Evolutionary conservation across 495 filamentous ascomycete genomes (phyloP).

Genomic region (Chlorociboria aeruginascens): DNA sequence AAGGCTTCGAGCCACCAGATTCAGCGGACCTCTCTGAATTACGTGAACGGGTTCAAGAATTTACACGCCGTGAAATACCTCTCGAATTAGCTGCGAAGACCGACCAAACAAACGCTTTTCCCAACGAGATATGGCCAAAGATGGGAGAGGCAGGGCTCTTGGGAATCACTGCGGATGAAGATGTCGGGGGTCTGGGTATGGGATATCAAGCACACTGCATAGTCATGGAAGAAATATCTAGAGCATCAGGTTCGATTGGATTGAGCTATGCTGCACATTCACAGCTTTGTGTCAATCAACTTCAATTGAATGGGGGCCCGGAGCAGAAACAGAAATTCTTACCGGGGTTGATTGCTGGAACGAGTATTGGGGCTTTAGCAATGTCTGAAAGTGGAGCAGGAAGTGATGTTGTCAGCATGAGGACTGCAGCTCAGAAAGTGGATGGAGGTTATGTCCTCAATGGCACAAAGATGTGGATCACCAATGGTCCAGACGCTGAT

Average conservation of each 20-base stretch:
- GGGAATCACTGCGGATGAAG: slow-evolving; percentile 88
- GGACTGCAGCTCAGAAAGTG: slow-evolving; percentile 62
- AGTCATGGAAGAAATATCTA: slow-evolving; percentile 79
- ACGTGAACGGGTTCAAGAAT: slow-evolving; percentile 85
- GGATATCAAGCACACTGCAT: slow-evolving; percentile 97
- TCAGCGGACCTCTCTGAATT: slow-evolving; percentile 69
- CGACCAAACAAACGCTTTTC: slow-evolving; percentile 82
- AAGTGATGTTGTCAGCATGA: slow-evolving; percentile 93
- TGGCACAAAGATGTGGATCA: slow-evolving; percentile 99
- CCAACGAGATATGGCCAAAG: slow-evolving; percentile 84
- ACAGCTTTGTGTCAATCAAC: slow-evolving; percentile 93
- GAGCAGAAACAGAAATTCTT: slow-evolving; percentile 73
- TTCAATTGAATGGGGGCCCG: slow-evolving; percentile 74
- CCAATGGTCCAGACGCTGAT: slow-evolving; percentile 87
- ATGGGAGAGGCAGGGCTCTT: slow-evolving; percentile 85
- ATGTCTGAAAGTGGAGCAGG: slow-evolving; percentile 93
- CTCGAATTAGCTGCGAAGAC: slow-evolving; percentile 71
- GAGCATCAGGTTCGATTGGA: slow-evolving; percentile 66
- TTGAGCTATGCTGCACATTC: slow-evolving; percentile 91
- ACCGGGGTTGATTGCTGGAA: slow-evolving; percentile 70
- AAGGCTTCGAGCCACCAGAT: slow-evolving; percentile 66
- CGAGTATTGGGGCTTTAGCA: slow-evolving; percentile 77
- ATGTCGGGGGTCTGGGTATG: slow-evolving; percentile 81
- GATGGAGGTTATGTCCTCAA: slow-evolving; percentile 81
- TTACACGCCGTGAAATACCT: slow-evolving; percentile 74